These are phyloP conservation scores for Solanum paucissectum DNA, from an alignment of 257 asterid genomes.

Conservation along the genomic window DNA sequence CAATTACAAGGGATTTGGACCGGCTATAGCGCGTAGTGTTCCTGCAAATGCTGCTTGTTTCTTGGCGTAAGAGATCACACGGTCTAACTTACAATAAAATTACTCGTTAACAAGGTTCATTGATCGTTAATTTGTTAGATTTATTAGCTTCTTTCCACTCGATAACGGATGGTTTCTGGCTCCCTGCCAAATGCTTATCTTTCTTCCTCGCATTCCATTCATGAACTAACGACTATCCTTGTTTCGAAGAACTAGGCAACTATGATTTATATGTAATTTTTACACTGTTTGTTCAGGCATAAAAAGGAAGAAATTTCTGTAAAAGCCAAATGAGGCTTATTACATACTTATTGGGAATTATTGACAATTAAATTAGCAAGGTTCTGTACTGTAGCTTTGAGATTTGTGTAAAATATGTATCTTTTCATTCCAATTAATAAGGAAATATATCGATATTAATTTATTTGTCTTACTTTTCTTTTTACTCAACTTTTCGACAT, in stretches of 20 bases:
- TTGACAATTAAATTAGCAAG: neutral
- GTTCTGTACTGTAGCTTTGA: neutral
- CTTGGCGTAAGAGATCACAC: neutral
- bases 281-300: neutral
- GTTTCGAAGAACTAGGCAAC: neutral
- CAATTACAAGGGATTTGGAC: conserved; percentile 72
- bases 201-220: neutral
- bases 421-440: too few species aligned
- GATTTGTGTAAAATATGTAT: neutral
- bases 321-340: neutral
- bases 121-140: neutral
- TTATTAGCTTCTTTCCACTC: neutral
- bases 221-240: neutral
- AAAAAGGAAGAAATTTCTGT: neutral
- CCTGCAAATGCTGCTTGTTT: neutral
- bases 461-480: too few species aligned
- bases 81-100: neutral
- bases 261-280: neutral
- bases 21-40: conserved; percentile 18
- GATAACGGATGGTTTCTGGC: too few species aligned
- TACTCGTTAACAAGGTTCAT: neutral
- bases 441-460: too few species aligned
- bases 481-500: too few species aligned
- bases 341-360: too few species aligned
- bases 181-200: neutral